Base-by-base conservation (phyloP, 345 rosid species). In the Ceriops tagal region DNA sequence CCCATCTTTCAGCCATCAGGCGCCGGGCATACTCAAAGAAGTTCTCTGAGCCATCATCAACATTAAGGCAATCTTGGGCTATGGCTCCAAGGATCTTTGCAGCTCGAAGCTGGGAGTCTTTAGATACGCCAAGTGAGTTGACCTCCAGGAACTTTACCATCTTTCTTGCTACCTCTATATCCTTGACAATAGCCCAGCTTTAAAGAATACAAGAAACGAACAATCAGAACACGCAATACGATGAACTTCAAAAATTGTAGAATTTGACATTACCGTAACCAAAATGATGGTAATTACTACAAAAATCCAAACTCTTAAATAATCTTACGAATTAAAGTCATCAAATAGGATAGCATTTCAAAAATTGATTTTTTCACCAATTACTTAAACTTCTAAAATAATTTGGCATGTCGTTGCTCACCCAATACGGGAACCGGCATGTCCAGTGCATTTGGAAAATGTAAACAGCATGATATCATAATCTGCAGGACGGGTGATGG, bases 391-490 rank as follows among this genome's bases (percentile, higher is more conserved):
- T 7, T 34, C 8, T 34, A 34, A 34, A 7, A 34, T 34, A 34
- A 34, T 7, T 3, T 13, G 49, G 49, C 49, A 43, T 3, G 4
- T 13, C 66, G 49, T 15, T 60, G 37, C 79, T 74, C 43, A 93
- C 98, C 98, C 98, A 37, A 93, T 88, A 43, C 98, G 87, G 39
- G 98, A 80, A 53, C 98, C 97, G 19, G 97, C 98, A 68, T 93
- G 97, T 20, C 98, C 98, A 0, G 93, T 87, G 89, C 87, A 68
- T 74, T 93, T 93, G 75, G 98, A 91, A 77, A 93, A 77, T 59
- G 98, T 93, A 69, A 93, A 93, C 16, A 93, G 84, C 97, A 91
- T 91, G 35, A 88, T 79, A 69, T 88, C 91, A 67, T 89, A 75
- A 56, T 88, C 91, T 13, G 87, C 90, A 55, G 77, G 78, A 20